Base-by-base conservation (phyloP, 805 yeast genomes). In the Yamadazyma phyllophila region DNA sequence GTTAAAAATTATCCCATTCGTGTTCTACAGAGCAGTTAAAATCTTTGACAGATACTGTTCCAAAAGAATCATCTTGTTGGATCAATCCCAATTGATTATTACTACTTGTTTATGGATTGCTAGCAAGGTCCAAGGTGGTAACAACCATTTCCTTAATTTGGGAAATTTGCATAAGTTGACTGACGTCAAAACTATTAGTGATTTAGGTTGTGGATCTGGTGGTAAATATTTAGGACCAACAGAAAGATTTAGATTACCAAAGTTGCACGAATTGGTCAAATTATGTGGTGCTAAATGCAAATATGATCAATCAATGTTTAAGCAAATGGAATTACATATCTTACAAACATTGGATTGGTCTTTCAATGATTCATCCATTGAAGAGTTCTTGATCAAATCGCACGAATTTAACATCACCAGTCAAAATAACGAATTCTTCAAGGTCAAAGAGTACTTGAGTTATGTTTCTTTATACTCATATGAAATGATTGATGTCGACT, bases 31-130 rank as follows among this genome's bases (percentile, higher is more conserved):
- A 60, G 82, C 85, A 0, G 81, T 84, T 33, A 82, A 84, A 55
- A 74, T 91, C 43, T 86, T 92, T 50, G 99, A 92, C 63, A 79
- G 97, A 50, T 92, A 92, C 68, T 87, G 96, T 61, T 85, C 96
- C 43, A 85, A 83, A 56, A 76, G 98, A 55, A 81, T 90, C 7
- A 94, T 91, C 0, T 76, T 86, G 51, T 80, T 83, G 53, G 91
- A 87, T 47, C 98, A 91, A 66, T 83, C 88, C 50, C 97, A 91
- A 65, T 74, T 92, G 44, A 92, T 92, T 9, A 89, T 95, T 27
- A 86, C 96, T 49, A 88, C 96, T 4, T 88, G 96, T 49, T 69
- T 92, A 30, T 92, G 98, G 97, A 77, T 92, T 27, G 88, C 96
- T 2, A 83, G 96, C 20, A 92, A 92, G 63, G 75, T 83, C n/a